Evolutionary conservation across 2,329 filamentous ascomycete species (phyloP), one percentile per base, ranked within the genome.

Genomic region (Cladophialophora carrionii): DNA sequence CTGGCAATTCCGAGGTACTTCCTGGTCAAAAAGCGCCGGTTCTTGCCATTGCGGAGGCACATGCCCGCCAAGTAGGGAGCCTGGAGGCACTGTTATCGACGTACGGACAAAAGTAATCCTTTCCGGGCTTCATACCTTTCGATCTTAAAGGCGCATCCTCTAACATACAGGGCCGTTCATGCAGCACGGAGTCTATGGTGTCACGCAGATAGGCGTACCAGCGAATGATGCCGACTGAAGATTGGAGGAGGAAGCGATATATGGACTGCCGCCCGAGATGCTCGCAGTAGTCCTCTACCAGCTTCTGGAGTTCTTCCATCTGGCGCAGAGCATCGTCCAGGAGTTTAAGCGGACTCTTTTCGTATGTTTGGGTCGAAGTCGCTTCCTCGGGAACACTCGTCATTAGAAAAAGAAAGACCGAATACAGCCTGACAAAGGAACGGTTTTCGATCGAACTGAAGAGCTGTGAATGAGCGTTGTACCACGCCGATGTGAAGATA

Each of bases 351-450:
- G 64, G 57, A 22, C 29, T 58, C 4, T 57, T 22, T 29, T 58
- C 52, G 14, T 41, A 26, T 5, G 22, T n/a, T 12, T n/a, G 14
- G n/a, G 37, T 41, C 5, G 57, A 52, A 14, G 22, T 32, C 24
- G 59, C 61, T 48, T 66, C 61, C 24, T 55, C 51, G 12, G 64
- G 64, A 6, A 66, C 29, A 14, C 51, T 63, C 2, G 64, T 66
- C 64, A 66, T 66, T 26, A 49, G 57, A 31, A 66, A 66, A 29
- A 66, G 61, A 37, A 66, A 66, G n/a, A 66, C 57, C 10, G 61
- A 57, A 31, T 66, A 66, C 26, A 66, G 53, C 31, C 48, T 62
- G 48, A 66, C 51, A 53, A 66, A 66, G 8, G 64, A 63, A 14
- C 55, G 61, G 34, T 8, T 61, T 22, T 61, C 37, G 22, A 34